These are phyloP conservation scores for Neurospora sp. DNA, from an alignment of 495 filamentous ascomycete genomes.

Conservation along the genomic window DNA sequence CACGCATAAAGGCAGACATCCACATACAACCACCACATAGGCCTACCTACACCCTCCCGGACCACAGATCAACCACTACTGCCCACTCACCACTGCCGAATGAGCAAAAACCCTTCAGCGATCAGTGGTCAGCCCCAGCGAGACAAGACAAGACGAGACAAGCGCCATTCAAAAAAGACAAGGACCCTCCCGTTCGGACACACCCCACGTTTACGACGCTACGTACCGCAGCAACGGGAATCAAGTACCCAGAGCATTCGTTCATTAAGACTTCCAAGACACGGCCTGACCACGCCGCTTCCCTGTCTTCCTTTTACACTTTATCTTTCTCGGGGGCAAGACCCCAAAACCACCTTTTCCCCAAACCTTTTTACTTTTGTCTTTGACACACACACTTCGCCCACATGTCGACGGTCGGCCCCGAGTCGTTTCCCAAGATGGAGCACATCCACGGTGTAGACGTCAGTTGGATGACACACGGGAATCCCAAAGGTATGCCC, in stretches of 20 bases:
- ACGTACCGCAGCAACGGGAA: not conserved
- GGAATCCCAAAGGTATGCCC: slow-evolving; percentile 30
- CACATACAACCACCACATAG: not conserved
- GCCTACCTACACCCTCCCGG: not conserved
- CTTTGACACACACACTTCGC: not conserved
- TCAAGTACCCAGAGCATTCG: not conserved
- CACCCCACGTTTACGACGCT: not conserved
- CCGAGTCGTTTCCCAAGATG: slow-evolving; percentile 31
- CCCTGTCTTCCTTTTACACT: not conserved
- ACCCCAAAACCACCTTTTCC: not conserved
- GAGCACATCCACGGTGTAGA: slow-evolving; percentile 56
- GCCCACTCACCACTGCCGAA: not conserved
- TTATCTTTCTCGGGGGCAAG: not conserved
- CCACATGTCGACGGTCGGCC: not conserved
- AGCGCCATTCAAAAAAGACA: not conserved
- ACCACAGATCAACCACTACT: not conserved
- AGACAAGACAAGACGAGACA: not conserved
- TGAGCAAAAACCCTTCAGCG: not conserved
- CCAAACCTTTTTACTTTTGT: not conserved
- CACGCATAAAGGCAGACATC: not conserved
- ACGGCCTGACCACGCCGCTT: not conserved
- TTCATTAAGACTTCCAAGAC: not conserved
- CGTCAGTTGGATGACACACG: slow-evolving; percentile 56
- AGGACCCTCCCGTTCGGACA: not conserved
- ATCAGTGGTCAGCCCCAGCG: not conserved